Conservation (phyloP, 805 yeast genomes). For the Priceomyces haplophilus region DNA sequence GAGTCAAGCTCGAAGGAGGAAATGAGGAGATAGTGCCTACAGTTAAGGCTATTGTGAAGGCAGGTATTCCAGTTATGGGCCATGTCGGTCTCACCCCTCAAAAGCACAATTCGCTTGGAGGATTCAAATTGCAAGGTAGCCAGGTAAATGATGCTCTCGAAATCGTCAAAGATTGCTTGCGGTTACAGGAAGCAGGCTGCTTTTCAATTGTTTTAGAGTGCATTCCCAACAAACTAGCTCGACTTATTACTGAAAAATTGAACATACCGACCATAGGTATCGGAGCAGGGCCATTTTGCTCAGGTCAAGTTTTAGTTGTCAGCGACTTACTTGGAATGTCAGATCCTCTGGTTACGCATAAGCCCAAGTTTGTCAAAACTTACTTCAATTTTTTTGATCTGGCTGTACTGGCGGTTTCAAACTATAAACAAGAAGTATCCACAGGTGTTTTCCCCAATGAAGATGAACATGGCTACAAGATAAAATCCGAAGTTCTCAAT, state of each 20-base stretch:
- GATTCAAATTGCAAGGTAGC: slow-evolving; percentile 84
- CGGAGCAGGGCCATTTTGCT: slow-evolving; percentile 83
- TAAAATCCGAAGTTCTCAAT: slow-evolving; percentile 58
- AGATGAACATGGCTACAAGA: slow-evolving; percentile 61
- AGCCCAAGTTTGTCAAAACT: slow-evolving; percentile 71
- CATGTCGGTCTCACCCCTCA: slow-evolving; percentile 95
- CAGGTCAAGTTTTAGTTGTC: slow-evolving; percentile 89
- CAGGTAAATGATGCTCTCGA: slow-evolving; percentile 50
- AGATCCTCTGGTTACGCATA: slow-evolving; percentile 43
- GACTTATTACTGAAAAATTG: slow-evolving; percentile 56
- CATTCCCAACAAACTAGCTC: slow-evolving; percentile 71
- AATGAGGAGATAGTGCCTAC: slow-evolving; percentile 48
- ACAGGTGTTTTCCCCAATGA: slow-evolving; percentile 55
- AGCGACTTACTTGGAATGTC: slow-evolving; percentile 80
- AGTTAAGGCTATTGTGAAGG: slow-evolving; percentile 51
- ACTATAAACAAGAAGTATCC: slow-evolving; percentile 62
- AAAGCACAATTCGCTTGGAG: slow-evolving; percentile 72
- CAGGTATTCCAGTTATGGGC: slow-evolving; percentile 88
- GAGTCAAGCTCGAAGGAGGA: slow-evolving; percentile 86
- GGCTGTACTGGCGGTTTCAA: slow-evolving; percentile 49
- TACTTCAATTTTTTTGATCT: slow-evolving; percentile 52
- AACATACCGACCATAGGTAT: slow-evolving; percentile 87
- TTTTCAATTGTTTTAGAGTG: slow-evolving; percentile 79
- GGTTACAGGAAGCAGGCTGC: slow-evolving; percentile 72
- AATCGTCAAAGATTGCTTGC: slow-evolving; percentile 64